Base-by-base conservation (phyloP, 2,329 filamentous ascomycete species). In the Aureobasidium mangrovei region DNA sequence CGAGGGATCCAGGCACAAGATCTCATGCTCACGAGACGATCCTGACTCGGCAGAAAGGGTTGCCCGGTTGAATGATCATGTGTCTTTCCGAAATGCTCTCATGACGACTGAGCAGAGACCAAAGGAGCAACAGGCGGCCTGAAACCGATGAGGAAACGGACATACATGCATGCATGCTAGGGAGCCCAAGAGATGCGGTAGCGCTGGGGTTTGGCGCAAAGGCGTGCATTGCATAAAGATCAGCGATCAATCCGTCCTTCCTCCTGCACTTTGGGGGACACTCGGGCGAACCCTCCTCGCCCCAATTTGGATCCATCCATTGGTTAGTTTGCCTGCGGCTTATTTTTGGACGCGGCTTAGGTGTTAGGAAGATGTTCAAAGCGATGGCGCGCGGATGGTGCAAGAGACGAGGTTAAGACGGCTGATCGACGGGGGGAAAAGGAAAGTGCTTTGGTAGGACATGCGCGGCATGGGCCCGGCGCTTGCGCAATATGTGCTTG, bases 351-450 rank as follows among this genome's bases (percentile, higher is more conserved):
- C 45, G n/a, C 35, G 45, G 45, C 35, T 40, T 8, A 32, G 26
- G n/a, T 8, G 40, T 31, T 38, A 24, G 24, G 2, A 46, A 29
- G 31, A 24, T 48, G 18, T 18, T 28, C 35, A 40, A 7, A 18
- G 35, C n/a, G 26, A 48, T 40, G 35, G 45, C 24, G 32, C 26
- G 33, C 18, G 4, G 29, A 9, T 38, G n/a, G 26, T 31, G 24
- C 27, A 40, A 38, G 32, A 27, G 18, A 24, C 4, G 32, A n/a
- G 7, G 32, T 48, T 18, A 3, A 39, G 29, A 41, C 18, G 29
- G 38, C 10, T 51, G 47, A 51, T 51, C 47, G 47, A 51, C 47
- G 47, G 47, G 47, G 47, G 47, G 36, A 42, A 27, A 24, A 35
- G 26, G 29, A 28, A 7, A 8, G 18, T 33, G 38, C 47, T 51